Conservation (phyloP, 2,329 filamentous ascomycete genomes). For the Fusarium scirpi region DNA sequence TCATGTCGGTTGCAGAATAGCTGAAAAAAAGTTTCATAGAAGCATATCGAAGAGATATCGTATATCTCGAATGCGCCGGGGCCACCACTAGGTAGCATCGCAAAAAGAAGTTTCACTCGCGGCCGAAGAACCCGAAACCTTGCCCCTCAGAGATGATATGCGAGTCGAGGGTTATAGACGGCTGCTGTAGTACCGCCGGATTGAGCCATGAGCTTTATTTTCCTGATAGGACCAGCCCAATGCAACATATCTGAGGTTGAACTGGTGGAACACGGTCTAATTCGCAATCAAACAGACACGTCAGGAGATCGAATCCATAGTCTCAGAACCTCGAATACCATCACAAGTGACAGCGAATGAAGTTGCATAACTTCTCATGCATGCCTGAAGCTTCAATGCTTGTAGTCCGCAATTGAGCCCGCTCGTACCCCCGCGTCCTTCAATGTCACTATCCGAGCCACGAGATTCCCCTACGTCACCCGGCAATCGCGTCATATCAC, state of each 20-base stretch:
- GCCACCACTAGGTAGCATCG: slow-evolving; percentile 18
- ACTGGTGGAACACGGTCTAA: slow-evolving; percentile 9
- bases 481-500: slow-evolving; percentile 38
- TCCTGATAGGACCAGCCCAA: background rate
- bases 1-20: slow-evolving; percentile 21
- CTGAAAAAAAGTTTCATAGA: slow-evolving; percentile 12
- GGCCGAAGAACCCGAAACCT: slow-evolving; percentile 26
- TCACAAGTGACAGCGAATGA: slow-evolving; percentile 16
- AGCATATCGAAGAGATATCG: slow-evolving; percentile 23
- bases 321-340: slow-evolving; percentile 5
- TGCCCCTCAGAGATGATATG: slow-evolving; percentile 28
- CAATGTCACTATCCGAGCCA: slow-evolving; percentile 18
- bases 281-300: slow-evolving; percentile 20
- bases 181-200: slow-evolving; percentile 15
- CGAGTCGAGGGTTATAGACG: slow-evolving; percentile 13
- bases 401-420: slow-evolving; percentile 18
- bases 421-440: slow-evolving; percentile 30
- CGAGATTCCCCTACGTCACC: slow-evolving; percentile 45
- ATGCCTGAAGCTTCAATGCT: slow-evolving; percentile 10
- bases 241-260: slow-evolving; percentile 14
- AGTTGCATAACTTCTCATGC: slow-evolving; percentile 25
- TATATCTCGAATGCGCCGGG: slow-evolving; percentile 10
- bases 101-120: slow-evolving; percentile 26
- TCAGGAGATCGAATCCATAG: slow-evolving; percentile 9
- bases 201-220: slow-evolving; percentile 21